Conservation (phyloP, 768 basidiomycete species). For the Wakefieldia striispora region DNA sequence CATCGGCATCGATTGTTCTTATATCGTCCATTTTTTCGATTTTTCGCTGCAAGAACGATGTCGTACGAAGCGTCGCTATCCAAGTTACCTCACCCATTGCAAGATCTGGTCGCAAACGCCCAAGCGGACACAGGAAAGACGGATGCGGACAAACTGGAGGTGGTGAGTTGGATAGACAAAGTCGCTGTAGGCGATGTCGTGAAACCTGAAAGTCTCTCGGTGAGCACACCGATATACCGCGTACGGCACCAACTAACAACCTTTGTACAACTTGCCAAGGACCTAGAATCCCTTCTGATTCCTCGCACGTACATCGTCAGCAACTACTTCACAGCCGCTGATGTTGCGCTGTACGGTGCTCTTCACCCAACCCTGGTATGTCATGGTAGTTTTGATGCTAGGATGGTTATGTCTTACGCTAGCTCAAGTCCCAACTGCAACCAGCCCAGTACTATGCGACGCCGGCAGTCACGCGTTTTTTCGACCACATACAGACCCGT, state of each 20-base stretch:
- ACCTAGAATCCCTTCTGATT: conserved; percentile 65
- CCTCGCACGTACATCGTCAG: conserved; percentile 84
- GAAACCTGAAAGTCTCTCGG: conserved; percentile 49
- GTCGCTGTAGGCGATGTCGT: conserved; percentile 49
- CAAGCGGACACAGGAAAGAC: conserved; percentile 47
- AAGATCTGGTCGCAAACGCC: conserved; percentile 51
- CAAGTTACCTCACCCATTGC: conserved; percentile 47
- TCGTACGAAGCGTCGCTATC: conserved; percentile 49
- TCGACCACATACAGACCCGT: conserved; percentile 86
- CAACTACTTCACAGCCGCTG: conserved; percentile 84
- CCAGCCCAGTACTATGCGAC: conserved; percentile 73
- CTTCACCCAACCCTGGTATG: conserved; percentile 81
- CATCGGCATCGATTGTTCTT: conserved; percentile 25
- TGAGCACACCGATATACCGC: conserved; percentile 24
- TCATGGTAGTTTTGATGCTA: neutral
- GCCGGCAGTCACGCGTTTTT: conserved; percentile 88
- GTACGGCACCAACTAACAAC: neutral
- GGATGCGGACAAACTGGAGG: conserved; percentile 61
- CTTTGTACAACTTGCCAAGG: conserved; percentile 40
- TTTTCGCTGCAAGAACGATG: conserved; percentile 38
- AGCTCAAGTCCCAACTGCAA: conserved; percentile 61
- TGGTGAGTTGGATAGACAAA: conserved; percentile 70
- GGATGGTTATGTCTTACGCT: conserved; percentile 6
- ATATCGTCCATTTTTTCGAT: conserved; percentile 7
- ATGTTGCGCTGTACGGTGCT: conserved; percentile 87